These are phyloP conservation scores for Nemania bipapillata DNA, from an alignment of 2,329 filamentous ascomycete genomes.

Conservation along the genomic window DNA sequence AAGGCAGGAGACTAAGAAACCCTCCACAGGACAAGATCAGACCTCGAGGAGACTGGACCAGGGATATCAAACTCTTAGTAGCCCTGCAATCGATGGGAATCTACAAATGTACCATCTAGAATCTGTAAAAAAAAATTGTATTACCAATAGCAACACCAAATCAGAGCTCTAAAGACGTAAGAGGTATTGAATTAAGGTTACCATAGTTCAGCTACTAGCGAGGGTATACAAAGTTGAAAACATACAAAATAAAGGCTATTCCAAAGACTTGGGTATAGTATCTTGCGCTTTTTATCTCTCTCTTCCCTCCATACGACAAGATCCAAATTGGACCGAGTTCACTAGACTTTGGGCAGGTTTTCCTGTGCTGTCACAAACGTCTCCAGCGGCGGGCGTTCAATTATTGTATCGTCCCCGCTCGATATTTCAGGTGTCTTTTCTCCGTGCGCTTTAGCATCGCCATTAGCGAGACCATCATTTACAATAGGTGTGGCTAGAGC, in stretches of 20 bases:
- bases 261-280: slow-evolving; percentile 30
- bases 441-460: background rate
- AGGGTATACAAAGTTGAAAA: slow-evolving; percentile 29
- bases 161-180: background rate
- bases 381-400: slow-evolving; percentile 56
- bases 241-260: slow-evolving; percentile 35
- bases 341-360: slow-evolving; percentile 50
- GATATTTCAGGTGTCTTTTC: slow-evolving; percentile 14
- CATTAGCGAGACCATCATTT: slow-evolving; percentile 1
- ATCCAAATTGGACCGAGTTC: background rate
- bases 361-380: slow-evolving; percentile 67
- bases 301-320: background rate
- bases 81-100: background rate
- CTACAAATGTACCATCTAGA: slow-evolving; percentile 26
- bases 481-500: slow-evolving; percentile 32
- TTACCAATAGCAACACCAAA: background rate
- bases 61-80: background rate
- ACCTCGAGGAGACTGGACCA: background rate
- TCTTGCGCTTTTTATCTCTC: slow-evolving; percentile 13
- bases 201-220: slow-evolving; percentile 14
- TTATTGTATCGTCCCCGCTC: slow-evolving; percentile 14
- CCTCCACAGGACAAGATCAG: background rate
- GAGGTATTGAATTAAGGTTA: background rate
- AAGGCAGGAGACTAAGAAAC: background rate
- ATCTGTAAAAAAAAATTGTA: slow-evolving; percentile 27